Percentiles rank a stretch among this genome's conserved stretches.
Conservation (phyloP, 208 protist genomes). For the Endotrypanum monterogeii region DNA sequence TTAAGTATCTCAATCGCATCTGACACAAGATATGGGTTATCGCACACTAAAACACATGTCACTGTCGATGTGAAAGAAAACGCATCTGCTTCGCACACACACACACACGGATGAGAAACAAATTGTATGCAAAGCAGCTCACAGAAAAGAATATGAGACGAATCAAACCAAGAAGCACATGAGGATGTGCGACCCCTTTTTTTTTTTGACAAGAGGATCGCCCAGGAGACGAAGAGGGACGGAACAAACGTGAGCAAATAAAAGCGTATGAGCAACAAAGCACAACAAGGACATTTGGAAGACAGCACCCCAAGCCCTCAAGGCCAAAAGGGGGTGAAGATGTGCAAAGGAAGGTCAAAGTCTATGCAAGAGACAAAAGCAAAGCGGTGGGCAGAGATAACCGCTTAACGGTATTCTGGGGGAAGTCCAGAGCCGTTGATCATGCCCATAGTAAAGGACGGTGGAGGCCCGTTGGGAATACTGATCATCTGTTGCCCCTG, state of each 20-base stretch:
- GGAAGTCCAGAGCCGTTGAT: slow-evolving; percentile 28
- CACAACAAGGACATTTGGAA: neutral
- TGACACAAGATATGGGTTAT: neutral
- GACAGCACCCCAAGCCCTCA: neutral
- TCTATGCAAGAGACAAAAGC: neutral
- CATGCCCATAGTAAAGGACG: slow-evolving; percentile 58
- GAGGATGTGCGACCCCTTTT: neutral
- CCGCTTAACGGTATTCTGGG: slow-evolving; percentile 34
- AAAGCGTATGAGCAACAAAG: neutral
- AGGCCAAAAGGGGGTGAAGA: neutral
- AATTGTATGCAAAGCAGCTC: slow-evolving; percentile 1
- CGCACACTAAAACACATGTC: neutral
- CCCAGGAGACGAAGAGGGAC: neutral
- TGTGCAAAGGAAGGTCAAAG: neutral
- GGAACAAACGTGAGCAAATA: neutral
- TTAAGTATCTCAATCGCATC: too few relatives aligned
- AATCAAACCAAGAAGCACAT: neutral
- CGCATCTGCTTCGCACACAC: neutral
- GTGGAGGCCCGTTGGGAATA: slow-evolving; percentile 45
- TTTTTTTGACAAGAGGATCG: neutral
- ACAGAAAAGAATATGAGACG: slow-evolving; percentile 1
- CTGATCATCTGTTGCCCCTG: slow-evolving; percentile 70
- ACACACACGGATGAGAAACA: neutral
- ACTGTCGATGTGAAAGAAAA: neutral
- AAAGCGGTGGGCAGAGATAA: neutral